Evolutionary conservation across 2,329 filamentous ascomycete genomes (phyloP).

Genomic region (Fusarium kyushuense): DNA sequence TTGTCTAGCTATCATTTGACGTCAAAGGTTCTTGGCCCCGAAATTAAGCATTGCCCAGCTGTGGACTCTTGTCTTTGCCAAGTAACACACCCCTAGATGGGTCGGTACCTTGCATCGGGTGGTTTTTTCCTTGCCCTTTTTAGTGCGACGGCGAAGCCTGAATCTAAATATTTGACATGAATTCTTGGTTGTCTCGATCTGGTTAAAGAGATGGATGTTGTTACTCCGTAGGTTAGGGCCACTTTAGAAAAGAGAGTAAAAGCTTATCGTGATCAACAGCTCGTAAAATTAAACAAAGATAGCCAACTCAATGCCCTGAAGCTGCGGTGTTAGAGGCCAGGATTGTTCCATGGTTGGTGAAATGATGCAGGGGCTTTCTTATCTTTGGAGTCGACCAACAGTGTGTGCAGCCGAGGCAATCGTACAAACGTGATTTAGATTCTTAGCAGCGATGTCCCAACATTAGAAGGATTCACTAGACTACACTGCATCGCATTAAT

Average conservation of each 20-base stretch:
- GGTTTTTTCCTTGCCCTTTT: not conserved
- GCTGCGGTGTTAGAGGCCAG: not conserved
- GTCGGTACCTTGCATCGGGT: constrained; percentile 23
- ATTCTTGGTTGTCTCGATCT: not conserved
- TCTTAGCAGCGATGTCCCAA: not conserved
- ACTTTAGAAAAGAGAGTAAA: not conserved
- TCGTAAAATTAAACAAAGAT: not conserved
- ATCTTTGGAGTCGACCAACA: constrained; percentile 2
- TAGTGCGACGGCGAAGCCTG: not conserved
- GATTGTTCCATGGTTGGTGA: not conserved
- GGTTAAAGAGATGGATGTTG: not conserved
- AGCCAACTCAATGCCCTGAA: not conserved
- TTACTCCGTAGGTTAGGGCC: not conserved
- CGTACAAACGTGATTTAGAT: not conserved
- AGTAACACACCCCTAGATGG: constrained; percentile 7
- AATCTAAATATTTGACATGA: constrained; percentile 7
- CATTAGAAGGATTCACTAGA: not conserved
- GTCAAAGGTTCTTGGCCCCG: constrained; percentile 11
- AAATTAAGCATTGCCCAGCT: constrained; percentile 36
- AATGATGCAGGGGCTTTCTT: constrained; percentile 8
- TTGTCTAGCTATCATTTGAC: constrained; percentile 2
- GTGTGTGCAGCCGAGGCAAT: not conserved
- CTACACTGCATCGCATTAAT: not conserved
- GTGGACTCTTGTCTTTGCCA: constrained; percentile 9
- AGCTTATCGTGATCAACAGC: constrained; percentile 17